These are phyloP conservation scores for Scenedesmus sp. DNA, from an alignment of 163 green algal genomes.

Conservation along the genomic window DNA sequence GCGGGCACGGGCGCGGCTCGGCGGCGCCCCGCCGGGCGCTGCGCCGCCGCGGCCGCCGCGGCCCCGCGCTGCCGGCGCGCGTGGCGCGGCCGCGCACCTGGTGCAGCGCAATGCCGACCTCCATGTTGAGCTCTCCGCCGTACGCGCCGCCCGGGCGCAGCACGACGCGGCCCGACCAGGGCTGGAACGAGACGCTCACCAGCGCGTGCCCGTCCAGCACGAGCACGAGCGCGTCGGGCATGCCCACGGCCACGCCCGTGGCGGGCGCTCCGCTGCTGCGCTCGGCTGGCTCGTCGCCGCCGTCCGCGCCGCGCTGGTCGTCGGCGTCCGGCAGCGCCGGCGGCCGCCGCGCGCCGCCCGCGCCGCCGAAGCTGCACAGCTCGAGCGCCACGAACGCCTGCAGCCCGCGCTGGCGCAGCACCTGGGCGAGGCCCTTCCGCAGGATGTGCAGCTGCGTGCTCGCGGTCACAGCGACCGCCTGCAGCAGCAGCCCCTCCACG, in stretches of 20 bases:
- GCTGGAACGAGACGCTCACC: conserved; percentile 50
- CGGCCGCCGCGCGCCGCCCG: too few relatives aligned
- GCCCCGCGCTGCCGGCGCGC: not conserved
- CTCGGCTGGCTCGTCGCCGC: not conserved
- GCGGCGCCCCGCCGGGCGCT: too few relatives aligned
- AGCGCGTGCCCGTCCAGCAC: conserved; percentile 44
- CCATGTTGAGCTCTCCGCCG: conserved; percentile 41
- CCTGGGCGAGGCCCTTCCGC: conserved; percentile 16
- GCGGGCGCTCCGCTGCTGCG: not conserved
- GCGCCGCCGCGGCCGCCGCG: not conserved
- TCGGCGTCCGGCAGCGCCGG: not conserved
- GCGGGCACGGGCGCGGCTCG: too few relatives aligned
- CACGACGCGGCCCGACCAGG: conserved; percentile 53
- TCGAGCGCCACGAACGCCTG: conserved; percentile 7
- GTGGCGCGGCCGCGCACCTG: not conserved
- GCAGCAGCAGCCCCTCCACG: conserved; percentile 62
- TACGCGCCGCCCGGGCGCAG: conserved; percentile 53
- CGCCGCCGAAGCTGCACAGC: conserved; percentile 6
- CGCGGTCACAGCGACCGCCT: conserved; percentile 45
- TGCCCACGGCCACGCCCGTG: not conserved
- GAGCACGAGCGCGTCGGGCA: conserved; percentile 43
- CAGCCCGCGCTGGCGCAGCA: conserved; percentile 20
- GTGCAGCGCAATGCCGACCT: conserved; percentile 9
- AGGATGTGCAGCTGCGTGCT: conserved; percentile 48
- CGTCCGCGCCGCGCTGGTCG: not conserved